A percentile compares a stretch with the other conserved stretches of the same genome.
Evolutionary conservation across 192 early-diverging fungal genomes (phyloP).

Genomic region (Allomyces macrogynus): DNA sequence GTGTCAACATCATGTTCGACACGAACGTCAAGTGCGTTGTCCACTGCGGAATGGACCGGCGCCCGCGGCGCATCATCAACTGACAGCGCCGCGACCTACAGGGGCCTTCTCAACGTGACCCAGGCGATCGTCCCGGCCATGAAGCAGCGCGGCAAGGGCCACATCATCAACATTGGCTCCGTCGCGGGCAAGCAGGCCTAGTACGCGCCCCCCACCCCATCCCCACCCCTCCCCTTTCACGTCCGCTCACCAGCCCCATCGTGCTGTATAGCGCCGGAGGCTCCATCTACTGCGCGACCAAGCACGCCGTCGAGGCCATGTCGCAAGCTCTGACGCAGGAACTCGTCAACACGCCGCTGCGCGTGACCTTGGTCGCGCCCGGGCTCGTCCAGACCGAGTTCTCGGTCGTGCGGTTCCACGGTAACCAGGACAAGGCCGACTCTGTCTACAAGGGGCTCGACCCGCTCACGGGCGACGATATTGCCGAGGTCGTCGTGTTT

Average conservation of each 20-base stretch:
- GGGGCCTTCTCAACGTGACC: constrained; percentile 61
- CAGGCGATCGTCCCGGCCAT: constrained; percentile 61
- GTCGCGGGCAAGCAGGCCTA: constrained; percentile 34
- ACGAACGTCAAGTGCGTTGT: constrained; percentile 42
- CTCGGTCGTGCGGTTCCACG: constrained; percentile 51
- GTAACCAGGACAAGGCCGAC: constrained; percentile 40
- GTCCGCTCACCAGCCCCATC: neutral
- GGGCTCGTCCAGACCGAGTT: constrained; percentile 85
- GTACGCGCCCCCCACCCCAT: constrained; percentile 1
- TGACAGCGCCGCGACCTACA: constrained; percentile 6
- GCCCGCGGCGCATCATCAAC: too few relatives aligned
- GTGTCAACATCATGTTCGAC: constrained; percentile 55
- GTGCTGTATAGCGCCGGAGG: constrained; percentile 28
- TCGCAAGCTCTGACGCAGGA: constrained; percentile 52
- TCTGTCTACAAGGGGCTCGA: constrained; percentile 58
- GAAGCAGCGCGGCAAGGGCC: constrained; percentile 42
- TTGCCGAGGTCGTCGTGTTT: constrained; percentile 62
- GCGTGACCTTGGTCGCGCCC: constrained; percentile 60
- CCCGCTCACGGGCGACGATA: constrained; percentile 45
- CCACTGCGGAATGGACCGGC: too few relatives aligned
- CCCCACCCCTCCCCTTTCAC: too few relatives aligned
- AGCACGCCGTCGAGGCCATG: constrained; percentile 65
- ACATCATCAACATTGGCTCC: constrained; percentile 70
- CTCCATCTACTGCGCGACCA: constrained; percentile 63
- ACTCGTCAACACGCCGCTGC: constrained; percentile 44